Percentiles rank a stretch among this genome's conserved stretches.
These are phyloP conservation scores for Melastoma candidum DNA, from an alignment of 441 rosid species.

Conservation along the genomic window DNA sequence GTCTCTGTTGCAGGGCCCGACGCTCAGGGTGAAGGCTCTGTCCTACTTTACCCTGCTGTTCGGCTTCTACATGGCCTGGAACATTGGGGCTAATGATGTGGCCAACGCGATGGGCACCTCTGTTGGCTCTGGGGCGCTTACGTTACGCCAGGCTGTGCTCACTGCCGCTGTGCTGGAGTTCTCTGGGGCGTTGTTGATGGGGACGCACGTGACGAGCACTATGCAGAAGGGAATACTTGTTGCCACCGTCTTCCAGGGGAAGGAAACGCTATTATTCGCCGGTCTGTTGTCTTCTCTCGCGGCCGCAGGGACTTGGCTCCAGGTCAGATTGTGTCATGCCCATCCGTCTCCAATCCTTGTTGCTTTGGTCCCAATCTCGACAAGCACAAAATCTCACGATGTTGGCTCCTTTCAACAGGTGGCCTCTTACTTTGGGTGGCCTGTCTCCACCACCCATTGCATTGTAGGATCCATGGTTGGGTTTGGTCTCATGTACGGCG, in stretches of 20 bases:
- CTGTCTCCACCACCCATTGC: conserved; percentile 97
- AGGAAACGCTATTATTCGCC: conserved; percentile 67
- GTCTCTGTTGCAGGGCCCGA: conserved; percentile 54
- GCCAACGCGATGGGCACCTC: conserved; percentile 99
- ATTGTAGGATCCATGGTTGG: conserved; percentile 99
- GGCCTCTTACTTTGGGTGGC: conserved; percentile 59
- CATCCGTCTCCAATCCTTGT: background rate
- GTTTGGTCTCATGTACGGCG: conserved; percentile 88
- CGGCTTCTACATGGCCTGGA: conserved; percentile 99
- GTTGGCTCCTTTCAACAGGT: conserved; percentile 29
- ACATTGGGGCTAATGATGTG: conserved; percentile 96
- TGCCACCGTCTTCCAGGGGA: conserved; percentile 82
- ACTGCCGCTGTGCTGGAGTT: conserved; percentile 92
- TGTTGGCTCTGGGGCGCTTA: conserved; percentile 88
- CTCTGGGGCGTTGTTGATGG: conserved; percentile 94
- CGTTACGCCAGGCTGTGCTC: conserved; percentile 75
- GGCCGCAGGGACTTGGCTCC: conserved; percentile 98
- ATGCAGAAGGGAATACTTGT: conserved; percentile 98
- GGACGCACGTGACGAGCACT: conserved; percentile 88
- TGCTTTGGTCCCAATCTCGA: too few relatives aligned
- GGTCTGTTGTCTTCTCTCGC: conserved; percentile 89
- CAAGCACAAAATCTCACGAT: too few relatives aligned
- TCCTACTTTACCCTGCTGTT: conserved; percentile 68
- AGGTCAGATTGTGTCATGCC: conserved; percentile 33
- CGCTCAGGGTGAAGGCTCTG: conserved; percentile 51